Conservation (phyloP, 1,284 basidiomycete species). For the Melampsora larici-populina region DNA sequence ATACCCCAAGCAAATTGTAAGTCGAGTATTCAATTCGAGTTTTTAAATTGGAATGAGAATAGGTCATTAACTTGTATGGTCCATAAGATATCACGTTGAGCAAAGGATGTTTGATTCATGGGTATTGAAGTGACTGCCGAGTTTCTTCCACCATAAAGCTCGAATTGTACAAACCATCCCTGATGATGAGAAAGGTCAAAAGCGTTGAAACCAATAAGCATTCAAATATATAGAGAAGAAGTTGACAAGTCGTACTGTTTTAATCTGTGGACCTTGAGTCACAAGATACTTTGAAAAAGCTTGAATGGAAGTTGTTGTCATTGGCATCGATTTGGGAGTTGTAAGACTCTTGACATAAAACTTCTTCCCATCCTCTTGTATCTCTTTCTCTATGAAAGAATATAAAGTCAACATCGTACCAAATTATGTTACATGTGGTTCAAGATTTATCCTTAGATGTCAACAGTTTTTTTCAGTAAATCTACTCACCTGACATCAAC, state of each 20-base stretch:
- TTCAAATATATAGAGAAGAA: too few species aligned
- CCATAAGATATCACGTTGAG: constrained; percentile 8
- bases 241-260: constrained; percentile 20
- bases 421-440: neutral
- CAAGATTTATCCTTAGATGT: neutral
- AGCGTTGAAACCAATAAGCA: too few species aligned
- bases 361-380: constrained; percentile 41
- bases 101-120: constrained; percentile 30
- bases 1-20: neutral
- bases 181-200: neutral
- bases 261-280: constrained; percentile 39
- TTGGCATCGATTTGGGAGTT: constrained; percentile 45
- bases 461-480: neutral
- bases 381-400: constrained; percentile 4
- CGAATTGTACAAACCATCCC: constrained; percentile 36
- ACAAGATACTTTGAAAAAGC: constrained; percentile 48
- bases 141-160: constrained; percentile 27
- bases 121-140: constrained; percentile 10
- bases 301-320: constrained; percentile 44
- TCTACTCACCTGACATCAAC: neutral
- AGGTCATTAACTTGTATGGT: constrained; percentile 10
- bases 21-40: neutral
- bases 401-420: neutral
- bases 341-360: constrained; percentile 49
- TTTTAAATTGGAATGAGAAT: too few species aligned